phyloP scores from a whole-genome alignment of 2,329 filamentous ascomycete species.

The Monilinia laxa region DNA sequence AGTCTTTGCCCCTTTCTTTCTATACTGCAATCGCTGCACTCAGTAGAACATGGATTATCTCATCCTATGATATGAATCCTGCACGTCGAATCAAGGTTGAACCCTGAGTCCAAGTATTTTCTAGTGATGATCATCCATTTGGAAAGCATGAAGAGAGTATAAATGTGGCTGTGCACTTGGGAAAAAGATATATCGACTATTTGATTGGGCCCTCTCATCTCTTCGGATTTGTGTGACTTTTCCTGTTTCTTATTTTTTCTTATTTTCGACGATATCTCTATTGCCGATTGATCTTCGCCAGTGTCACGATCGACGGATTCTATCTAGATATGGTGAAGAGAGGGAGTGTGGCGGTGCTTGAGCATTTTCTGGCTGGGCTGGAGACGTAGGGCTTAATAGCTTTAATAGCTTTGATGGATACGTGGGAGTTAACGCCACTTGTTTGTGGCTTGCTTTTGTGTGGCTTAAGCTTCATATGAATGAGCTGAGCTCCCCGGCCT shows the following conservation, averaged over 20 bases:
- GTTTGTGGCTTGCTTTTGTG: background rate
- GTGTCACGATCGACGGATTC: background rate
- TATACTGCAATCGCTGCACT: background rate
- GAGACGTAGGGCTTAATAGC: no score
- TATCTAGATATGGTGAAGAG: background rate
- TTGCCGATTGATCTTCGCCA: no score
- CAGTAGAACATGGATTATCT: background rate
- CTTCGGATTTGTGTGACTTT: no score
- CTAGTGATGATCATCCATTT: background rate
- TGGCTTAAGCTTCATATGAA: background rate
- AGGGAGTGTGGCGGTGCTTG: conserved; percentile 4
- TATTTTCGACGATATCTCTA: background rate
- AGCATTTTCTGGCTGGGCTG: no score
- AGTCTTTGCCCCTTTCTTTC: background rate
- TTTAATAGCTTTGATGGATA: no score
- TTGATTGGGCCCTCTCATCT: no score
- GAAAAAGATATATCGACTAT: no score
- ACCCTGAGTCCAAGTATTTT: background rate
- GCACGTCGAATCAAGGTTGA: background rate
- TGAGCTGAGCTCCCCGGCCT: conserved; percentile 8
- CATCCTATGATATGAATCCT: background rate
- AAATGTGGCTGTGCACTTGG: background rate
- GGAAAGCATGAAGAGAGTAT: no score
- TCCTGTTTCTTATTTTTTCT: no score
- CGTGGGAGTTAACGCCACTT: background rate